A percentile compares a stretch with the other conserved stretches of the same genome.
Conservation (phyloP, 78 protist species). For the Creolimax fragrantissima region DNA sequence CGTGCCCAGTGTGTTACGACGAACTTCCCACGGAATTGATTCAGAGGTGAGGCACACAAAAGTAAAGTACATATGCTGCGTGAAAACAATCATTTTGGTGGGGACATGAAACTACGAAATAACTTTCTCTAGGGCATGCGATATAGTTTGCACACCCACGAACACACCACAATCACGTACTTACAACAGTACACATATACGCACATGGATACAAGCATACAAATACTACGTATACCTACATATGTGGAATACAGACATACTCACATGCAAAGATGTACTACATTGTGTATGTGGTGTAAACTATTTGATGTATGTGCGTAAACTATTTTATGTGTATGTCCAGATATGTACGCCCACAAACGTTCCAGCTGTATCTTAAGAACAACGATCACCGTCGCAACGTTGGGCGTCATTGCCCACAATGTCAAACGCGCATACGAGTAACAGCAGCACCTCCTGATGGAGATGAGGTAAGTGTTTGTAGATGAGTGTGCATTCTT, state of each 20-base stretch:
- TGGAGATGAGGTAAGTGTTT: neutral
- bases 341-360: neutral
- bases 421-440: neutral
- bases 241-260: too few relatives aligned
- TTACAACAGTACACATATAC: neutral
- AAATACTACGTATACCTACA: neutral
- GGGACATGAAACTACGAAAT: too few relatives aligned
- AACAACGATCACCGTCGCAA: neutral
- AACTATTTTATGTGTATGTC: neutral
- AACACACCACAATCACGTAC: too few relatives aligned
- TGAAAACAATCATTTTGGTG: too few relatives aligned
- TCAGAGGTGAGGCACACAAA: neutral
- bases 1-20: slow-evolving; percentile 24
- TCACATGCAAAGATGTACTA: too few relatives aligned
- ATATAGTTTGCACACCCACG: too few relatives aligned
- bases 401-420: neutral
- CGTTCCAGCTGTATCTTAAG: neutral
- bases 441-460: neutral
- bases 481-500: too few relatives aligned
- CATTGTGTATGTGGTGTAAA: too few relatives aligned
- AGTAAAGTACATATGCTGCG: too few relatives aligned
- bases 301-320: too few relatives aligned
- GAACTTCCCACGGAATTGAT: neutral
- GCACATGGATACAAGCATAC: neutral
- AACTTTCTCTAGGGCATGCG: too few relatives aligned